These are phyloP conservation scores for Ophiostoma sp. DNA, from an alignment of 2,329 filamentous ascomycete genomes.

Conservation along the genomic window DNA sequence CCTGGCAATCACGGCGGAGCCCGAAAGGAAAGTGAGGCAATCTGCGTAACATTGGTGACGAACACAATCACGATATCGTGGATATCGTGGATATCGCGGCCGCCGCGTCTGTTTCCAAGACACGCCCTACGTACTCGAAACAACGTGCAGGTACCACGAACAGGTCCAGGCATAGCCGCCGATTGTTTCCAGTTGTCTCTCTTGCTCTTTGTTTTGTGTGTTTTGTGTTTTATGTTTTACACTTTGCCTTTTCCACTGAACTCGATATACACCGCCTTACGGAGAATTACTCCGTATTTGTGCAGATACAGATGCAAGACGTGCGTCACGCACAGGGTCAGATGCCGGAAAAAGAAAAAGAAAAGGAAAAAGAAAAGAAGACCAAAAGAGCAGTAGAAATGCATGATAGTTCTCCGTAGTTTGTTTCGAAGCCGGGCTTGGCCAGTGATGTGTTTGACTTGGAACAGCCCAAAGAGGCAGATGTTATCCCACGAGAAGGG, in stretches of 20 bases:
- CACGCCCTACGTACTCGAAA: not conserved
- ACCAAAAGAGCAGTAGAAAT: no score
- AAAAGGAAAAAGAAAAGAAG: not conserved
- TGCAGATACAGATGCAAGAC: not conserved
- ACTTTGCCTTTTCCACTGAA: not conserved
- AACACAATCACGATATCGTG: not conserved
- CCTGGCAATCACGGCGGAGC: slow-evolving; percentile 19
- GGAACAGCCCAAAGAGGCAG: not conserved
- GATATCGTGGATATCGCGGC: no score
- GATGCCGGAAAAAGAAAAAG: not conserved
- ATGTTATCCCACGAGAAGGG: not conserved
- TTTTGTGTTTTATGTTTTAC: not conserved
- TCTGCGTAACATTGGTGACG: slow-evolving; percentile 1
- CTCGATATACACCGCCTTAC: not conserved
- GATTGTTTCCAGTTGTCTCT: slow-evolving; percentile 5
- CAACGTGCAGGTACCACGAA: not conserved
- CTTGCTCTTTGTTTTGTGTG: not conserved
- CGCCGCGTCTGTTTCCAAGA: not conserved
- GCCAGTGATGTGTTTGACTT: not conserved
- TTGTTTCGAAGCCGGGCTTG: not conserved
- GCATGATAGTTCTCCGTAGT: not conserved
- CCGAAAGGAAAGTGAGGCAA: slow-evolving; percentile 1
- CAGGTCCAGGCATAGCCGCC: not conserved
- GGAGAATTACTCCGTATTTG: not conserved
- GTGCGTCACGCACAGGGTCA: not conserved